These are phyloP conservation scores for Penicillium coffeae DNA, from an alignment of 495 filamentous ascomycete genomes.

Conservation along the genomic window DNA sequence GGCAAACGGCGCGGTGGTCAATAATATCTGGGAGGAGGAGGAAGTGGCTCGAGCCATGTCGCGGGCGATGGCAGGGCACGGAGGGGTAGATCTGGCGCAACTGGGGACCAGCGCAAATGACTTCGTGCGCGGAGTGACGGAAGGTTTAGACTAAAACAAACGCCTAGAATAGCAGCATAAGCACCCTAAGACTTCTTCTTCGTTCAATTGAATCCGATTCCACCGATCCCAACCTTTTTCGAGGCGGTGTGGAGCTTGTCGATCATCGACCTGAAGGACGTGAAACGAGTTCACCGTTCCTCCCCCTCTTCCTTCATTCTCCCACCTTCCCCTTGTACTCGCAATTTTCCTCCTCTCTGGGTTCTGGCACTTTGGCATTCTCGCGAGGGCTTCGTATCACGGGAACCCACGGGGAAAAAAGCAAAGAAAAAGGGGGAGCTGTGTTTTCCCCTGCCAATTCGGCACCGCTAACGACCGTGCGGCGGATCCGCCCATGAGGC, in stretches of 20 bases:
- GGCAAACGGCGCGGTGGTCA: conserved; percentile 16
- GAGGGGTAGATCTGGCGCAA: conserved; percentile 45
- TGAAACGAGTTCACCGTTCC: conserved; percentile 24
- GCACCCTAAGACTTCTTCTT: neutral
- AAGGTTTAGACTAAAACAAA: conserved; percentile 29
- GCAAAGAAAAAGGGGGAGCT: neutral
- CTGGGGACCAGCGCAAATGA: conserved; percentile 43
- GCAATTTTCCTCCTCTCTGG: conserved; percentile 5
- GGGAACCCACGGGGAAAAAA: no score
- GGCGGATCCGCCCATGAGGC: conserved; percentile 22
- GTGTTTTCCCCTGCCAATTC: neutral
- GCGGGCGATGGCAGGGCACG: conserved; percentile 41
- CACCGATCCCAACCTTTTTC: neutral
- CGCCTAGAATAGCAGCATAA: neutral
- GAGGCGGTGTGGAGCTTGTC: conserved; percentile 29
- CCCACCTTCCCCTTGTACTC: neutral
- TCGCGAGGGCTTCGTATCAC: no score
- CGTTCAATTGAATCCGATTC: neutral
- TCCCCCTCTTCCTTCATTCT: conserved; percentile 8
- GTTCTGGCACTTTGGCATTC: no score
- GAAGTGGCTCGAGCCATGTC: conserved; percentile 55
- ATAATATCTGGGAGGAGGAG: conserved; percentile 50
- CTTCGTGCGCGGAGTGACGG: conserved; percentile 41
- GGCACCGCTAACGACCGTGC: conserved; percentile 11
- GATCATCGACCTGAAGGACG: conserved; percentile 18